Conservation (phyloP, 805 yeast genomes). For the Priceomyces haplophilus region DNA sequence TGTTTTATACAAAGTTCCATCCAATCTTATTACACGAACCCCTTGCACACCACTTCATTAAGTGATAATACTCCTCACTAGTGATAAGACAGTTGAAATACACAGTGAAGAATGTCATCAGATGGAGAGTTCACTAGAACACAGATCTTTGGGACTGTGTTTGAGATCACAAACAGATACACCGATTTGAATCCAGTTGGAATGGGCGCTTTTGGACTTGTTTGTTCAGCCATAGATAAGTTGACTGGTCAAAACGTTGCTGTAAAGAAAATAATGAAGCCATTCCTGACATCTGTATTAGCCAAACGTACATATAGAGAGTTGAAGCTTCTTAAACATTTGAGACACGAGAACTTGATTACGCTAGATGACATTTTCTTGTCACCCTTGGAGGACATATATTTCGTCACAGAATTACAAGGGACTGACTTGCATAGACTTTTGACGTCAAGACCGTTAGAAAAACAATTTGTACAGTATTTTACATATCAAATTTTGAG, state of each 20-base stretch:
- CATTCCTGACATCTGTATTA: conserved; percentile 88
- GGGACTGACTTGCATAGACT: conserved; percentile 95
- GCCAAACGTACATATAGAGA: conserved; percentile 97
- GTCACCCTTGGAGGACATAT: conserved; percentile 91
- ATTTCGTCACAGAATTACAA: conserved; percentile 93
- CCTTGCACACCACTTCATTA: neutral
- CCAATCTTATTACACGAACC: neutral
- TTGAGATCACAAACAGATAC: conserved; percentile 87
- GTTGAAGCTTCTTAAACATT: conserved; percentile 84
- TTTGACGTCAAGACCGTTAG: conserved; percentile 88
- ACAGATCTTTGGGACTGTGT: conserved; percentile 92
- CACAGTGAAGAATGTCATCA: conserved; percentile 27
- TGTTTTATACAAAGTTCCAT: no score
- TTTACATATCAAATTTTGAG: conserved; percentile 91
- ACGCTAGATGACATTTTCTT: conserved; percentile 90
- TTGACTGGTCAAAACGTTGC: conserved; percentile 92
- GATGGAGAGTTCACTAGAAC: conserved; percentile 62
- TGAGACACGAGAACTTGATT: conserved; percentile 92
- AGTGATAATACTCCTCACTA: neutral
- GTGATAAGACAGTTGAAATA: neutral
- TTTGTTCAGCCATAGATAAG: conserved; percentile 92
- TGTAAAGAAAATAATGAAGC: conserved; percentile 96
- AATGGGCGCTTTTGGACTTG: conserved; percentile 99
- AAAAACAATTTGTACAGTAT: conserved; percentile 94
- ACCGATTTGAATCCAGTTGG: conserved; percentile 95